Conservation (phyloP, 2,329 filamentous ascomycete genomes). For the Aspergillus jensenii region DNA sequence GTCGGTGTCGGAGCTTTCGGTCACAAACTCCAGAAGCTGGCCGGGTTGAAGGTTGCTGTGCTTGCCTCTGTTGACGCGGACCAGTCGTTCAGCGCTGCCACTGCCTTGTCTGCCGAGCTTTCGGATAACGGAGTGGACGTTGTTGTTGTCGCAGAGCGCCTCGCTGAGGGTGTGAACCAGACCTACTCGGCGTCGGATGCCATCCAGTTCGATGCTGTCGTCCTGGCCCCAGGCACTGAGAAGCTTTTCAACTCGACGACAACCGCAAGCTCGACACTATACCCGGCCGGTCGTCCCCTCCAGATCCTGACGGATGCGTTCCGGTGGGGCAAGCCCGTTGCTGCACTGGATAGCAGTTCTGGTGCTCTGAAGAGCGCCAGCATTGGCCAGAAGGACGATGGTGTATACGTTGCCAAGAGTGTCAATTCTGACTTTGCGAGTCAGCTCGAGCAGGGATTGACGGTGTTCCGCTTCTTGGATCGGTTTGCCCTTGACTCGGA, state of each 20-base stretch:
- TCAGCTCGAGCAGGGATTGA: conserved; percentile 58
- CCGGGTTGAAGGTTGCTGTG: conserved; percentile 64
- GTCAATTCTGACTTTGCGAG: conserved; percentile 43
- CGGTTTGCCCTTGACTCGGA: conserved; percentile 59
- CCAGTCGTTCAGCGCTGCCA: conserved; percentile 51
- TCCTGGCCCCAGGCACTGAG: conserved; percentile 58
- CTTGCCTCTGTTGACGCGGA: conserved; percentile 50
- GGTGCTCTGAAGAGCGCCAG: conserved; percentile 44
- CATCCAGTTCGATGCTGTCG: conserved; percentile 47
- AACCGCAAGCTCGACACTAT: conserved; percentile 56
- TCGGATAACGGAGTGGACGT: conserved; percentile 51
- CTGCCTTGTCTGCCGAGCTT: conserved; percentile 48
- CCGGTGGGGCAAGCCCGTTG: conserved; percentile 70
- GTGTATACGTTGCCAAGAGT: conserved; percentile 34
- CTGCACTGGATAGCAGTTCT: conserved; percentile 53
- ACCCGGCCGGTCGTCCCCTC: conserved; percentile 61
- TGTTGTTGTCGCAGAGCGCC: conserved; percentile 60
- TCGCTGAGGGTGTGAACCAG: conserved; percentile 56
- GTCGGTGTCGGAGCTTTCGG: conserved; percentile 60
- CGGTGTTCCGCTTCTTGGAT: conserved; percentile 65
- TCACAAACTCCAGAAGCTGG: conserved; percentile 58
- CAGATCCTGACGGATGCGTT: conserved; percentile 65
- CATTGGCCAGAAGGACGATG: conserved; percentile 38
- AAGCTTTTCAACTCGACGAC: conserved; percentile 47
- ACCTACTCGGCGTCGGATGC: conserved; percentile 67